Base-by-base conservation (phyloP, 2,329 filamentous ascomycete genomes). In the Stemphylium beticola region DNA sequence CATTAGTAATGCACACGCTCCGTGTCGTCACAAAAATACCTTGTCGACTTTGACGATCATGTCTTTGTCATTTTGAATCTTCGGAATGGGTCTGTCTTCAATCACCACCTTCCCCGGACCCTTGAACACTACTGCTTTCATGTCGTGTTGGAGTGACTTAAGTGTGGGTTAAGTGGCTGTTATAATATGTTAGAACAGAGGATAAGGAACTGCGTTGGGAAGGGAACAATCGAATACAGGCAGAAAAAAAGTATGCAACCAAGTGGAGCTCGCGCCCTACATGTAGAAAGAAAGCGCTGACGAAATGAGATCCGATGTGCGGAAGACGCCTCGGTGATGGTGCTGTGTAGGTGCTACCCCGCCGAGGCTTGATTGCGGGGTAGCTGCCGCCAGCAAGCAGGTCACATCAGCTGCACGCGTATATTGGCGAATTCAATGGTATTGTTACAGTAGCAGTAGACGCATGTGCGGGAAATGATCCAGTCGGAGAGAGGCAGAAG, bases 101-200 rank as follows among this genome's bases (percentile, higher is more conserved):
- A 97, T 77, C 0, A 84, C 87, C 49, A 96, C 83, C 69, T 90
- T 86, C 67, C 84, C 82, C 4, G 90, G 88, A 2, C 89, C 91
- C 58, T 93, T 88, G 78, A 96, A 96, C 49, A 96, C 85, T 26
- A 97, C 91, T 26, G 92, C 92, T 75, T 90, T 90, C 93, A 97
- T 96, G 0, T 84, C 70, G 20, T 61, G 59, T 39, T 62, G 58
- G 65, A 70, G 66, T 20, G 34, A 17, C 31, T 61, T n/a, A 20
- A 18, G 15, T 31, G 6, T 7, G 32, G 5, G n/a, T 9, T 26
- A 4, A 17, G 14, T 18, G n/a, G 12, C 8, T 15, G 12, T 24
- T 4, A 31, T 9, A 10, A 20, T 9, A 7, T 15, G 12, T 24
- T 4, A 31, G 5, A 10, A 20, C 6, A 7, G 17, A 26, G 37